Evolutionary conservation across 164 flowering plant genomes (phyloP), one percentile per base, ranked within the genome.

Genomic region (Vitis cinerea): DNA sequence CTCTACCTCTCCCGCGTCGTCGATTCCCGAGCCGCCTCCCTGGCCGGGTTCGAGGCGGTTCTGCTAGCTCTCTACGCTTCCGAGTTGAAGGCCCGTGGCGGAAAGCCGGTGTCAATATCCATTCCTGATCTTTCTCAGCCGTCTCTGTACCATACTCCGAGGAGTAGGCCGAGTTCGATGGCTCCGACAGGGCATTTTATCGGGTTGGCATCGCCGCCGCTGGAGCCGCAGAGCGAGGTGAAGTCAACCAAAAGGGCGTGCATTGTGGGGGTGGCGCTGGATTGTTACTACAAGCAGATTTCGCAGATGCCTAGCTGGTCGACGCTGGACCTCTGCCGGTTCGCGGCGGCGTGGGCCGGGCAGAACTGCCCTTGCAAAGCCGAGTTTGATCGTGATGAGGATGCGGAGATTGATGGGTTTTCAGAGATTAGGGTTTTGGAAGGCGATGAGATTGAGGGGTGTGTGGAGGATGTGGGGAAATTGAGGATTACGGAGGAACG

Each of bases 251-350:
- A 93, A 63, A 81, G 99, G 4, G 92, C 97, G 2, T 69, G 75
- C 58, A 88, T 95, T 55, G 90, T 91, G 10, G 94, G 91, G 1
- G 85, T 88, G 7, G 89, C 83, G 1, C 79, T 94, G 5, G 93
- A 93, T 72, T 86, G 83, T 65, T 95, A 88, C 68, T 88, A 80
- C 65, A 90, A 87, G 79, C 87, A 84, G 69, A 85, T 95, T 72
- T 85, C 96, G 3, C 88, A 85, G 61, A 93, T 95, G 96, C 98
- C 99, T 0, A 72, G 78, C 14, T 88, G 93, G 91, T 95, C 99
- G 9, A 95, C 93, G 75, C 69, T 84, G 51, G 96, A 90, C 10
- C 76, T 92, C 3, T 95, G 98, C 59, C 75, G 68, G 57, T 87
- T 81, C 53, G 88, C 82, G 0, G 83, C 85, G 1, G 80, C 74